Evolutionary conservation across 225 moss, liverwort and hornwort species (phyloP), one percentile per base, ranked within the genome.

Genomic region (Marchantia paleacea): DNA sequence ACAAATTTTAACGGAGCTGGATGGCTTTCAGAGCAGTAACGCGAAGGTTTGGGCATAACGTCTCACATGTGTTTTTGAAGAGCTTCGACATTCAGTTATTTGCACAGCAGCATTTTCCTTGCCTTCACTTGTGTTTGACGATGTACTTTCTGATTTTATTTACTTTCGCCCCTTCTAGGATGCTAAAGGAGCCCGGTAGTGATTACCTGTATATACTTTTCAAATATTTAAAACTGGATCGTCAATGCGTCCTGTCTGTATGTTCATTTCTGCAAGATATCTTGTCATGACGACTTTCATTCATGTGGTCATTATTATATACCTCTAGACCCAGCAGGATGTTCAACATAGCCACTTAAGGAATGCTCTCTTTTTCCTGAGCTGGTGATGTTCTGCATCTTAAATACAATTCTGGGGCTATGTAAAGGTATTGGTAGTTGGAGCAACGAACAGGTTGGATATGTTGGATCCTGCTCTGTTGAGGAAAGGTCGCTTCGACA

Each of bases 361-460:
- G 29, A 66, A 26, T 20, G 12, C 66, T 66, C 28, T 29, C 11
- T 12, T 70, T 49, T 22, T 48, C 1, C 0, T 8, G 50, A 70
- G 22, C 49, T 70, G 20, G 19, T 0, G 4, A 58, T 58, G 16
- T 15, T 58, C 13, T 58, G 31, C 20, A 20, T 10, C 24, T 31
- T 76, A 3, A 76, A 29, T 60, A 16, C 16, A 54, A 11, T 54
- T 20, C 28, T 7, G 12, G 6, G 55, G 28, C 14, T 64, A 22
- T 61, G n/a, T 79, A 69, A 84, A 97, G 97, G 97, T 99, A 51
- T 84, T 99, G 87, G 95, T 99, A 70, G 99, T 99, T 73, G 99
- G 99, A 85, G 99, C 99, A 82, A 99, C 99, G 58, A 99, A 99
- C 83, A 93, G 99, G 87, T 78, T 99, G 88, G 99, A 99, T 88